phyloP scores from a whole-genome alignment of 2,329 filamentous ascomycete genomes.

The Penicillium expansum region DNA sequence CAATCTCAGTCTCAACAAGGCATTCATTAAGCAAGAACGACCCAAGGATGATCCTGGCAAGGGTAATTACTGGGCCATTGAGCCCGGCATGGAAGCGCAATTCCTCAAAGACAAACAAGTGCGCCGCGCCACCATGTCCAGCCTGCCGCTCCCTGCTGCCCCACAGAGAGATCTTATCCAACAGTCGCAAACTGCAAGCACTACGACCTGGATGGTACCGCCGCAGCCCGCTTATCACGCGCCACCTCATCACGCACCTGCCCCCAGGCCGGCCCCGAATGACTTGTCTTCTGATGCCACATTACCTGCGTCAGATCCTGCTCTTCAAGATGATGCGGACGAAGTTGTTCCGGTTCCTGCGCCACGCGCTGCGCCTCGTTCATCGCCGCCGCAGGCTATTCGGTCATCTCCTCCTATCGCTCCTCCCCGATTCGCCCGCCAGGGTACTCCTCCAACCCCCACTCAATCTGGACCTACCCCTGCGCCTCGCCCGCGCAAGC shows the following conservation, averaged over 20 bases:
- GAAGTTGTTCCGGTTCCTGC: conserved; percentile 41
- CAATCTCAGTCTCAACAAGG: conserved; percentile 95
- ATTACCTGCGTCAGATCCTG: conserved; percentile 67
- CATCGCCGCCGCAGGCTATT: conserved; percentile 57
- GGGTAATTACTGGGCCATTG: conserved; percentile 95
- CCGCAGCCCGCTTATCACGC: conserved; percentile 24
- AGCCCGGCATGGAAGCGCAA: conserved; percentile 80
- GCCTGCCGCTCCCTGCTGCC: conserved; percentile 38
- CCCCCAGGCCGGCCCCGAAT: conserved; percentile 26
- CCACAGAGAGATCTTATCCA: conserved; percentile 31
- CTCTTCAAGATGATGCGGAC: conserved; percentile 53
- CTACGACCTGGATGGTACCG: conserved; percentile 37
- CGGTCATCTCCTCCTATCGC: conserved; percentile 88
- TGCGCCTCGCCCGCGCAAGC: conserved; percentile 64
- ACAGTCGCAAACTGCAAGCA: conserved; percentile 30
- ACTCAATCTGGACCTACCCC: conserved; percentile 64
- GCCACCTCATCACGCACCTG: conserved; percentile 18
- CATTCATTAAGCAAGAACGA: conserved; percentile 90
- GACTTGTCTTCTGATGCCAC: conserved; percentile 77
- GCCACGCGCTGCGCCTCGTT: conserved; percentile 35
- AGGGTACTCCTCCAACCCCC: conserved; percentile 72
- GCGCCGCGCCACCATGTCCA: conserved; percentile 47
- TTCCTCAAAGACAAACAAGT: conserved; percentile 83
- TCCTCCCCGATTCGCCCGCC: conserved; percentile 54
- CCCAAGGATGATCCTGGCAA: conserved; percentile 97